A percentile compares a stretch with the other conserved stretches of the same genome.
phyloP scores from a whole-genome alignment of 2,329 filamentous ascomycete genomes.

The Penicillium verrucosum region DNA sequence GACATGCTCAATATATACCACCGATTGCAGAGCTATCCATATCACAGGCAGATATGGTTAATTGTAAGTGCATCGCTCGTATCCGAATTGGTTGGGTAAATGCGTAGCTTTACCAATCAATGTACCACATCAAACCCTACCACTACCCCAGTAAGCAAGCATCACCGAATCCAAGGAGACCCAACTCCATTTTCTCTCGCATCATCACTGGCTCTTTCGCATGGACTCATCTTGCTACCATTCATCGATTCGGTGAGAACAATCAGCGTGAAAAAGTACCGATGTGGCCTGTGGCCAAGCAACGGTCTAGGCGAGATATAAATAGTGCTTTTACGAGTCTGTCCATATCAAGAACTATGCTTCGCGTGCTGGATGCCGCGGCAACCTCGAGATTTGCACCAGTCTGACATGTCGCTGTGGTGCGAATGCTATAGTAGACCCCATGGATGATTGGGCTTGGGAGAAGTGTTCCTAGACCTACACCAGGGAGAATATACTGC shows the following conservation, averaged over 20 bases:
- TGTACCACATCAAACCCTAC: neutral
- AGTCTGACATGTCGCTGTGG: slow-evolving; percentile 33
- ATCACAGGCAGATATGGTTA: neutral
- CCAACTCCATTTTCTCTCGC: neutral
- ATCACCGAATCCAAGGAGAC: neutral
- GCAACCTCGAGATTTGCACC: slow-evolving; percentile 38
- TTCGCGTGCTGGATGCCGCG: slow-evolving; percentile 15
- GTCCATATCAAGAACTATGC: slow-evolving; percentile 50
- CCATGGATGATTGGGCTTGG: slow-evolving; percentile 48
- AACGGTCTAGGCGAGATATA: slow-evolving; percentile 49
- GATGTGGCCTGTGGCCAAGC: slow-evolving; percentile 53
- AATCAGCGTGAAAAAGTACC: slow-evolving; percentile 53
- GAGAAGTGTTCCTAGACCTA: slow-evolving; percentile 50
- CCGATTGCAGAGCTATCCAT: too few relatives aligned
- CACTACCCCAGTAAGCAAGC: neutral
- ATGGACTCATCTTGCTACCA: slow-evolving; percentile 31
- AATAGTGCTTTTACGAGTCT: slow-evolving; percentile 39
- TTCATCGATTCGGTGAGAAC: slow-evolving; percentile 48
- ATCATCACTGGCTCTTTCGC: slow-evolving; percentile 3
- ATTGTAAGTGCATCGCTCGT: neutral
- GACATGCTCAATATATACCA: too few relatives aligned
- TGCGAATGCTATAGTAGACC: slow-evolving; percentile 43
- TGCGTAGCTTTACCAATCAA: neutral
- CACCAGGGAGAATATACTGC: slow-evolving; percentile 49
- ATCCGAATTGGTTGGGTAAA: neutral